Evolutionary conservation across 2,329 filamentous ascomycete genomes (phyloP).

Genomic region (Ophiocordyceps camponoti-saundersi): DNA sequence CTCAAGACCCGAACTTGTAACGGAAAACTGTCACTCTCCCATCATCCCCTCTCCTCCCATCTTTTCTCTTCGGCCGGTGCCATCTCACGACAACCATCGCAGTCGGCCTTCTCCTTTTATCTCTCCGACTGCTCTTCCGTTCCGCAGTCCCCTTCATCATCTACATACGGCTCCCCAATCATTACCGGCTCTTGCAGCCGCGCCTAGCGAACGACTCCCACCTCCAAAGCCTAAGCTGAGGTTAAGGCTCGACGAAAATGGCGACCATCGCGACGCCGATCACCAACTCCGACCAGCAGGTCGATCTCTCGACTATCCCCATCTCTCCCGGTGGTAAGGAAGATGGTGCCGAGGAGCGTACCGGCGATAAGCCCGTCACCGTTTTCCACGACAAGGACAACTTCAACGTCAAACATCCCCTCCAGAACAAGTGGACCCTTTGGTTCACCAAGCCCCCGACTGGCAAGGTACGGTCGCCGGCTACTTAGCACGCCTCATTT

Average conservation of each 20-base stretch:
- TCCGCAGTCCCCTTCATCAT: neutral
- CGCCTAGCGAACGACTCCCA: neutral
- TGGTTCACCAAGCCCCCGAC: constrained; percentile 99
- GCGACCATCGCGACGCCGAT: constrained; percentile 16
- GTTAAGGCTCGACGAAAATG: constrained; percentile 12
- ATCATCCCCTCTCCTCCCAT: neutral
- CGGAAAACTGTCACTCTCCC: neutral
- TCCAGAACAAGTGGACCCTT: constrained; percentile 94
- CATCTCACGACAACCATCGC: neutral
- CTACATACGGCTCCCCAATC: neutral
- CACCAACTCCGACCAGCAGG: constrained; percentile 31
- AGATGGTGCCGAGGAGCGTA: constrained; percentile 25
- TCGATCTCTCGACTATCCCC: constrained; percentile 51
- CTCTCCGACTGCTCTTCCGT: constrained; percentile 1
- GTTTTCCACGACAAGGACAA: constrained; percentile 98
- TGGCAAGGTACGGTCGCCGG: constrained; percentile 53
- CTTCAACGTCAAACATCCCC: constrained; percentile 98
- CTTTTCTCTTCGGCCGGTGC: neutral
- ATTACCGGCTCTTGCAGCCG: neutral
- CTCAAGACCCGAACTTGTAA: neutral
- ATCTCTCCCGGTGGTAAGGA: constrained; percentile 45
- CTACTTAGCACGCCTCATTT: neutral
- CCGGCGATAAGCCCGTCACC: constrained; percentile 54
- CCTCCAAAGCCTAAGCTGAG: neutral
- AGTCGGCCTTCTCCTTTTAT: neutral